A percentile compares a stretch with the other conserved stretches of the same genome.
Evolutionary conservation across 2,329 filamentous ascomycete species (phyloP).

Genomic region (Pseudogymnoascus sp.): DNA sequence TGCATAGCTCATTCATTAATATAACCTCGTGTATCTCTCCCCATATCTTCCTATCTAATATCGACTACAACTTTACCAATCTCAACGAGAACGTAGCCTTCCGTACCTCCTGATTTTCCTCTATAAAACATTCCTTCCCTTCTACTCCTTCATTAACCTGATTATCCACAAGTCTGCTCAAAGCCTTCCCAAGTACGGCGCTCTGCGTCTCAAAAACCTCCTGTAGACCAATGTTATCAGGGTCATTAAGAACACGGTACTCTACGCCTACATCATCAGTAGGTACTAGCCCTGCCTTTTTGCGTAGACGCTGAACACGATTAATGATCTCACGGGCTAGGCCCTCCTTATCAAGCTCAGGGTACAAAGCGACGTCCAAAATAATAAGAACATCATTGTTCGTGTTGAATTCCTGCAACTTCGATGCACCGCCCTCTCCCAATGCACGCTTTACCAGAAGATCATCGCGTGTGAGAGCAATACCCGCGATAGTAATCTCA

Average conservation of each 20-base stretch:
- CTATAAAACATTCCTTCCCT: too few species aligned
- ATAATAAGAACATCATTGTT: constrained; percentile 88
- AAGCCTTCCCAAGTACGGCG: too few species aligned
- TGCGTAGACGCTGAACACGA: constrained; percentile 83
- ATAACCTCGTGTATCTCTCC: too few species aligned
- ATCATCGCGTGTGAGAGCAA: constrained; percentile 74
- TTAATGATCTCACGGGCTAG: constrained; percentile 88
- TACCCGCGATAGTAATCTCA: constrained; percentile 76
- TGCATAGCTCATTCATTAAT: too few species aligned
- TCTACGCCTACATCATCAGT: constrained; percentile 97
- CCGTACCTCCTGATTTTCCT: too few species aligned
- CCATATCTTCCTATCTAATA: too few species aligned
- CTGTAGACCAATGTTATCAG: constrained; percentile 62
- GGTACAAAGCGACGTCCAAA: constrained; percentile 73
- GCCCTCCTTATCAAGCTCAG: constrained; percentile 81
- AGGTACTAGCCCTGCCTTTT: constrained; percentile 83
- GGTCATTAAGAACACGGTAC: constrained; percentile 73
- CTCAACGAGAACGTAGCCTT: too few species aligned
- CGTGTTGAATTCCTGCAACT: constrained; percentile 76
- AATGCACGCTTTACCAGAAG: constrained; percentile 74
- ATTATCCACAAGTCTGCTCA: too few species aligned
- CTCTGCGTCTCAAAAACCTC: too few species aligned
- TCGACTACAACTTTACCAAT: too few species aligned
- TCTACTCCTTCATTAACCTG: too few species aligned
- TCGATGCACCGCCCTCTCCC: constrained; percentile 62